Evolutionary conservation across 108 stramenopile species (phyloP), one percentile per base, ranked within the genome.

Genomic region (Poteriospumella lacustris): DNA sequence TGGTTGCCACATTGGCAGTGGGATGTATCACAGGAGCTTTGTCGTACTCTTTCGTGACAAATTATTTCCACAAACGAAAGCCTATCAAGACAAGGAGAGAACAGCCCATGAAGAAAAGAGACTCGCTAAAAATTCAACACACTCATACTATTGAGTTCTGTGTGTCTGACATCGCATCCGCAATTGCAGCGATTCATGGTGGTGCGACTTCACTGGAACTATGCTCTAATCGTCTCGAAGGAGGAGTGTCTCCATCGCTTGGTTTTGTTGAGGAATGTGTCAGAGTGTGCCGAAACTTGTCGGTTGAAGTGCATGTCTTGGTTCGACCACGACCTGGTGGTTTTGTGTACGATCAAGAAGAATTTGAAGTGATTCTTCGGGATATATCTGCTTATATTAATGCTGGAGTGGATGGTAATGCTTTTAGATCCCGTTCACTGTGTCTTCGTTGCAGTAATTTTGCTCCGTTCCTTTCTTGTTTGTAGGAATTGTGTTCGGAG

Each of bases 71-170:
- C n/a, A n/a, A n/a, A n/a, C n/a, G n/a, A n/a, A n/a, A n/a, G n/a
- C n/a, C n/a, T n/a, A n/a, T n/a, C n/a, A n/a, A n/a, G n/a, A n/a
- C n/a, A n/a, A n/a, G n/a, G n/a, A n/a, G n/a, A n/a, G n/a, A n/a
- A n/a, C n/a, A n/a, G n/a, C n/a, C n/a, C n/a, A n/a, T n/a, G n/a
- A n/a, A n/a, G n/a, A n/a, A n/a, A n/a, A n/a, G n/a, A n/a, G n/a
- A n/a, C n/a, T n/a, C n/a, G n/a, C n/a, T n/a, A n/a, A n/a, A n/a
- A n/a, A n/a, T n/a, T n/a, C n/a, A n/a, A n/a, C n/a, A n/a, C n/a
- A n/a, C n/a, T n/a, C n/a, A n/a, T n/a, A n/a, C n/a, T n/a, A n/a
- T 64, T 33, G 60, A 64, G 36, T 34, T 64, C 31, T 64, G 60
- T 64, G 60, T 64, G 12, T 64, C 60, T 5, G 60, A 64, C 36